Base-by-base conservation (phyloP, 345 rosid species). In the Eucalyptus victrix region DNA sequence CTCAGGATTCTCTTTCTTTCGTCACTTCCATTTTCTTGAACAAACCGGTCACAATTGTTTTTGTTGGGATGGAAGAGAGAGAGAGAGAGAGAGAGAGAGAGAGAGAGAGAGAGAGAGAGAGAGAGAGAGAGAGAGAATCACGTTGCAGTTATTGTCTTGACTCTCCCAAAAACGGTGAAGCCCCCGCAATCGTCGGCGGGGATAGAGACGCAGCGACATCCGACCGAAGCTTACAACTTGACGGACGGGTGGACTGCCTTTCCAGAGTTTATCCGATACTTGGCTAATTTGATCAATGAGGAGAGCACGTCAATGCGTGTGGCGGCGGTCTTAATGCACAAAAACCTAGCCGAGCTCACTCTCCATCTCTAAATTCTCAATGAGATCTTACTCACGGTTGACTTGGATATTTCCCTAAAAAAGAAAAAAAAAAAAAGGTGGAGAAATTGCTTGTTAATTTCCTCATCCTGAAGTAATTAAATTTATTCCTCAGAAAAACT, bases 1-100 rank as follows among this genome's bases (percentile, higher is more conserved):
- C 1, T 87, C 93, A 9, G 91, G 89, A 9, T 91, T 95, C 62
- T 91, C 93, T 8, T 6, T 90, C 44, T 89, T 92, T 18, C 56
- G 86, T 81, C 92, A 92, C 86, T 85, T 91, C 13, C 87, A 91
- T 72, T 88, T 91, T 69, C 90, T 93, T 83, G 32, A 30, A 28
- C 50, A 85, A 56, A 90, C 93, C 72, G 88, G 90, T 8, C 44
- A 93, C 88, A 58, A 26, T 24, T 58, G 65, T 58, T 58, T 58
- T 58, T 58, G 65, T 58, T 58, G 30, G 65, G n/a, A 58, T 24
- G 65, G 65, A 58, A 58, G 44, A 42, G 44, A 42, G 44, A 23
- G 1, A 49, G 5, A 4, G 5, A 49, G 42, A 40, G 42, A 40
- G 42, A 5, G 12, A 44, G 12, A 13, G 40, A 40, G 40, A 49